Evolutionary conservation across 176 grass and related monocot species (phyloP).

Genomic region (barley (Hordeum vulgare)): DNA sequence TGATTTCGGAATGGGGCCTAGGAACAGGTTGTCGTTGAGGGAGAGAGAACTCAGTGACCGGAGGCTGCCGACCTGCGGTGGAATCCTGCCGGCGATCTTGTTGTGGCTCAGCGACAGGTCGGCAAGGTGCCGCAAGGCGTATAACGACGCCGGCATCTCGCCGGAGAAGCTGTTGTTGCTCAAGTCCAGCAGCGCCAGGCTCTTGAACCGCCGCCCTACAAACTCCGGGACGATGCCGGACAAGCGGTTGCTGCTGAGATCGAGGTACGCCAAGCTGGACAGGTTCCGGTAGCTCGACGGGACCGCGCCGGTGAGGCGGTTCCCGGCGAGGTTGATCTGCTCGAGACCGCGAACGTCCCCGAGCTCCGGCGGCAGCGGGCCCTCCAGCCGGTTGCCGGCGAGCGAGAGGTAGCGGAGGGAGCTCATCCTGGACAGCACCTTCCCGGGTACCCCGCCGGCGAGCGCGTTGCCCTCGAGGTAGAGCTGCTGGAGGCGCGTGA

Average conservation of each 20-base stretch:
- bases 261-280: constrained; percentile 42
- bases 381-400: constrained; percentile 50
- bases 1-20: constrained; percentile 53
- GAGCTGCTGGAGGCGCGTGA: constrained; percentile 53
- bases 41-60: constrained; percentile 49
- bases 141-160: constrained; percentile 53
- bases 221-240: constrained; percentile 50
- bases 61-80: constrained; percentile 44
- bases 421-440: constrained; percentile 16
- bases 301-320: constrained; percentile 40
- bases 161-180: constrained; percentile 71
- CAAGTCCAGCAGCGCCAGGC: constrained; percentile 53
- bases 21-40: constrained; percentile 39
- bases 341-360: constrained; percentile 33
- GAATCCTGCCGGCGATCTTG: constrained; percentile 47
- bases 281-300: constrained; percentile 46
- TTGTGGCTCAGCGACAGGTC: constrained; percentile 54
- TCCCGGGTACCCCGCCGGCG: constrained; percentile 35
- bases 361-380: constrained; percentile 44
- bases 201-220: constrained; percentile 45
- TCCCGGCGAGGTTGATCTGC: constrained; percentile 73
- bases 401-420: constrained; percentile 51
- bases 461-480: constrained; percentile 75
- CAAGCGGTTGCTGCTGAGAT: constrained; percentile 51
- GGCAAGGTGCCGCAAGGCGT: constrained; percentile 24